Percentiles rank a stretch among this genome's conserved stretches.
These are phyloP conservation scores for Emergomyces orientalis DNA, from an alignment of 2,329 filamentous ascomycete species.

Conservation along the genomic window DNA sequence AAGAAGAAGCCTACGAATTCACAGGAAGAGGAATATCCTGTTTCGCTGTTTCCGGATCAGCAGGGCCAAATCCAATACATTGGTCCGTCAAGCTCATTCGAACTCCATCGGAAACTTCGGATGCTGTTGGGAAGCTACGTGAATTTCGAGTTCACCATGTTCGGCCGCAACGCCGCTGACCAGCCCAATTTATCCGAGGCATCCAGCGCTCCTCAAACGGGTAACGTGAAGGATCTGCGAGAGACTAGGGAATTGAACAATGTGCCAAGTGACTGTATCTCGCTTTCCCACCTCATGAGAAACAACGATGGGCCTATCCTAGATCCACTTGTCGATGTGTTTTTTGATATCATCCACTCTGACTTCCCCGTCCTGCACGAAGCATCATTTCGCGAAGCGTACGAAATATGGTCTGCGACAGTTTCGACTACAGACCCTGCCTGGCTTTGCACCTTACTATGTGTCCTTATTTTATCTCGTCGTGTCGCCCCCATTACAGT, in stretches of 20 bases:
- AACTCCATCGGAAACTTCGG: not conserved
- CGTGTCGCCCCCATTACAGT: not conserved
- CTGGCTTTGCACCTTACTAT: not conserved
- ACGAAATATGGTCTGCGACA: constrained; percentile 1
- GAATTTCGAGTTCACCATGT: not conserved
- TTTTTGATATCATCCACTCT: not conserved
- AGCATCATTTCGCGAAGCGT: not conserved
- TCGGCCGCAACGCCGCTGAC: constrained; percentile 2
- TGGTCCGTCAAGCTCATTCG: constrained; percentile 2
- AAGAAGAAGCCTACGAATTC: not conserved
- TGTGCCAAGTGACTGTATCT: not conserved
- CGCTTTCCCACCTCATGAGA: not conserved
- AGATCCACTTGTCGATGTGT: not conserved
- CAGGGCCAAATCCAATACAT: constrained; percentile 6
- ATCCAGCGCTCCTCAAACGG: not conserved
- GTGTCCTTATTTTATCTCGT: not conserved
- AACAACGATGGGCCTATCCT: not conserved
- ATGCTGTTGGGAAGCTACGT: constrained; percentile 3
- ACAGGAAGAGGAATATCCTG: not conserved
- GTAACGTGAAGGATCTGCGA: not conserved
- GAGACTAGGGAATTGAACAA: not conserved
- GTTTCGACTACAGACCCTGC: not conserved
- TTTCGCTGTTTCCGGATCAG: constrained; percentile 1
- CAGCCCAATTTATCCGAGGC: not conserved
- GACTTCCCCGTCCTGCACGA: constrained; percentile 1